phyloP scores from a whole-genome alignment of 2,329 filamentous ascomycete species.

The Chaetomiaceae sp. region DNA sequence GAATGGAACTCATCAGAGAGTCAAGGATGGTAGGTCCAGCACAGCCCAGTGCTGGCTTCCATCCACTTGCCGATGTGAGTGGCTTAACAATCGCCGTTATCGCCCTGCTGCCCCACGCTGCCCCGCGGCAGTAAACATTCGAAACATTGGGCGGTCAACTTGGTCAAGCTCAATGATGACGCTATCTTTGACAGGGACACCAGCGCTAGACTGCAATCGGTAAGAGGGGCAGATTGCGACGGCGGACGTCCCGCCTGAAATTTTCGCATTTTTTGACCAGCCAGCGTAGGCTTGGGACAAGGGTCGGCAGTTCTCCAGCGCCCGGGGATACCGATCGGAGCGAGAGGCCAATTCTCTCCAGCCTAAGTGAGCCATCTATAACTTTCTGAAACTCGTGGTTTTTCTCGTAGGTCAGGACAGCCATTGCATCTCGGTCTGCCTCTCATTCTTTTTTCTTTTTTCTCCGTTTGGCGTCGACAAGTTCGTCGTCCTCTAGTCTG shows the following conservation, averaged over 20 bases:
- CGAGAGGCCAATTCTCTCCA: constrained; percentile 14
- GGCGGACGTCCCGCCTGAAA: constrained; percentile 9
- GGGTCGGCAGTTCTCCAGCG: constrained; percentile 5
- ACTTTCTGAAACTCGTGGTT: neutral
- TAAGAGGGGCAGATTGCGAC: constrained; percentile 30
- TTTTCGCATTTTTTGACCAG: constrained; percentile 7
- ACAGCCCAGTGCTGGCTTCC: no score
- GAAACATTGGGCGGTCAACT: no score
- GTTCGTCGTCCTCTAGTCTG: neutral
- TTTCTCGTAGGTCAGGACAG: neutral
- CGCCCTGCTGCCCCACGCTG: constrained; percentile 21
- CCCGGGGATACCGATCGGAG: constrained; percentile 10
- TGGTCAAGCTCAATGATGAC: constrained; percentile 25
- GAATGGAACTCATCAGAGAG: no score
- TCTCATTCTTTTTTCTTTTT: neutral
- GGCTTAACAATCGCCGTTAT: constrained; percentile 21
- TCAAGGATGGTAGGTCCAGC: no score
- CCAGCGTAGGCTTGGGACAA: neutral
- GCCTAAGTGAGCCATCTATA: constrained; percentile 1
- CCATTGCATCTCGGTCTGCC: neutral
- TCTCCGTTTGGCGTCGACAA: neutral
- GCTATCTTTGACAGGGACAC: constrained; percentile 20
- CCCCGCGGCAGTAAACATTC: constrained; percentile 25
- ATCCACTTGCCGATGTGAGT: neutral
- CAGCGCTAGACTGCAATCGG: constrained; percentile 24